Base-by-base conservation (phyloP, 139 green algal species). In the Dunaliella primolecta region DNA sequence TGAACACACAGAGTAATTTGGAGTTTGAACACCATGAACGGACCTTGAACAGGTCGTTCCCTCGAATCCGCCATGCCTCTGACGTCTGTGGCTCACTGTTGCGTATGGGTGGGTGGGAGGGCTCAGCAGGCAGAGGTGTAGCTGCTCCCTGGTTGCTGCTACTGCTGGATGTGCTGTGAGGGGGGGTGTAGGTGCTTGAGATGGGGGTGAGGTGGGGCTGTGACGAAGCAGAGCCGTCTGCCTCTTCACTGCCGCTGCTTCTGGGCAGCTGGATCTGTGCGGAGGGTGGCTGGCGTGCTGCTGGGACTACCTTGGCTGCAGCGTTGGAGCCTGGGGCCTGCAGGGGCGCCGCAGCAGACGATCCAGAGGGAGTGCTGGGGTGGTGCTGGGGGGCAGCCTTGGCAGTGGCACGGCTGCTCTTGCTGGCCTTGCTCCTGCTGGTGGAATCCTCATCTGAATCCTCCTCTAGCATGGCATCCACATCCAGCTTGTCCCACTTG, bases 401-500 rank as follows among this genome's bases (percentile, higher is more conserved):
- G 7, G 7, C 15, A 25, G 46, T 78, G 29, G 11, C 72, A 32
- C 11, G 3, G 21, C 72, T 32, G 37, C 79, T 85, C 36, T 81
- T 82, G 37, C 64, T 36, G 55, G 74, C 78, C 32, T 0, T 15
- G n/a, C 31, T 82, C 30, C 36, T 11, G 57, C 78, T 64, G 64
- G 20, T 46, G 24, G 32, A 57, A 1, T 84, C 76, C 11, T 88
- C 87, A 0, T 90, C 89, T 0, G 74, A 78, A 64, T 91, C 89
- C 25, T 87, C 82, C 0, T 81, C 85, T 31, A 94, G 35, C 21
- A 89, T 89, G 0, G 90, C 89, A 36, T 96, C 93, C 1, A 92
- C 87, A 74, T 96, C 91, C 82, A 95, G 93, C 55, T 91, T 92
- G 80, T 95, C 92, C 93, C 93, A 96, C 64, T 94, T 94, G 77